Conservation (phyloP, 2,329 filamentous ascomycete species). For the Pezicula radicicola region DNA sequence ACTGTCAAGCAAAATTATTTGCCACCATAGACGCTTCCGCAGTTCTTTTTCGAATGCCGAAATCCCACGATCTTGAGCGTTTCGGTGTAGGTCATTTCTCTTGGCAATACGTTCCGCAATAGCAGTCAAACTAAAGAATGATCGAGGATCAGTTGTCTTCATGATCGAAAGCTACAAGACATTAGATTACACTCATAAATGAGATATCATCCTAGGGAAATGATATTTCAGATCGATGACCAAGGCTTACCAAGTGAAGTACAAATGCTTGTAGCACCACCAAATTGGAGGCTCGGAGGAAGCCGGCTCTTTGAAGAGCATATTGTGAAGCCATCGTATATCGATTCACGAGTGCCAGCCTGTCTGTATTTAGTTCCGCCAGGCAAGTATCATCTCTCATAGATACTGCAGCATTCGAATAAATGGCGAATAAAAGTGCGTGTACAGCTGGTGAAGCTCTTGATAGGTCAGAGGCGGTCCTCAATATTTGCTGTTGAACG, state of each 20-base stretch:
- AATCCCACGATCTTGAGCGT: constrained; percentile 28
- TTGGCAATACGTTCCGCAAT: constrained; percentile 46
- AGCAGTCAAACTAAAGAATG: constrained; percentile 46
- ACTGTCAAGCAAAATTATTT: constrained; percentile 59
- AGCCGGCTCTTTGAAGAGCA: constrained; percentile 62
- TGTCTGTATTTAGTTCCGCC: constrained; percentile 50
- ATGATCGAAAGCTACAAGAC: constrained; percentile 22
- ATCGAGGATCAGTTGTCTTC: constrained; percentile 34
- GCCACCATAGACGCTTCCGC: constrained; percentile 59
- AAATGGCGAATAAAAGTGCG: constrained; percentile 66
- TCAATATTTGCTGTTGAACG: constrained; percentile 61
- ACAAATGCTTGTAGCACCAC: constrained; percentile 65
- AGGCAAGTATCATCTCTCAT: constrained; percentile 52
- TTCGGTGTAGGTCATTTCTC: constrained; percentile 44
- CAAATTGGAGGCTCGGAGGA: constrained; percentile 62
- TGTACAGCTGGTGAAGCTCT: constrained; percentile 47
- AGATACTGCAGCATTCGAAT: constrained; percentile 55
- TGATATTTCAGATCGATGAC: no score
- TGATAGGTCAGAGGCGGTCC: constrained; percentile 53
- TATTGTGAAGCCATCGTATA: constrained; percentile 60
- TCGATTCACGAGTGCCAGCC: constrained; percentile 44
- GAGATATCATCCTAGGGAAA: constrained; percentile 11
- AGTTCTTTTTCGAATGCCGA: constrained; percentile 54
- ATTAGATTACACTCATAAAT: background rate
- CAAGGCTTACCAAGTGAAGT: constrained; percentile 56